Conservation (phyloP, 495 filamentous ascomycete genomes). For the Lasiosphaeria miniovina region DNA sequence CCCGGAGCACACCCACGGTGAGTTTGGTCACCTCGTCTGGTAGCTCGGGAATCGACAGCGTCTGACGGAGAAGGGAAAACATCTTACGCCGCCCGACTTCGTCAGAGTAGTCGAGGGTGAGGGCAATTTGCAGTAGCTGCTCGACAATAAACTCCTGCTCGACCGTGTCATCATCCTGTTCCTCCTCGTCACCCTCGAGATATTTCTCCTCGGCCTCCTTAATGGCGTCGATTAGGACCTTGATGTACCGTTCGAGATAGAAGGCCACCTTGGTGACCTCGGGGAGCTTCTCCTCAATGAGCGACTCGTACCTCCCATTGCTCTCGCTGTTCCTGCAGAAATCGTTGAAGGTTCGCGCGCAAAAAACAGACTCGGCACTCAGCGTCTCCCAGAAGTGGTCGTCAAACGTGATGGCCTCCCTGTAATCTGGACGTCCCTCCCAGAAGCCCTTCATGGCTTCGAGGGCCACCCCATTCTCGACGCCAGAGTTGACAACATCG, state of each 20-base stretch:
- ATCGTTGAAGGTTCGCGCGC: slow-evolving; percentile 88
- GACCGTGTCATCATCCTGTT: slow-evolving; percentile 71
- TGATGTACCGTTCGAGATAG: slow-evolving; percentile 74
- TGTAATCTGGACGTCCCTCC: slow-evolving; percentile 88
- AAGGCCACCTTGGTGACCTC: slow-evolving; percentile 88
- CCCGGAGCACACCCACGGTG: slow-evolving; percentile 74
- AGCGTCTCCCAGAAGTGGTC: slow-evolving; percentile 86
- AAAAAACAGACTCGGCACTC: slow-evolving; percentile 80
- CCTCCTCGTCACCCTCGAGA: slow-evolving; percentile 17
- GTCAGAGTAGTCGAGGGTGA: slow-evolving; percentile 89
- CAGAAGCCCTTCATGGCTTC: slow-evolving; percentile 96
- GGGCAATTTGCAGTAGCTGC: slow-evolving; percentile 88
- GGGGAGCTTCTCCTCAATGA: slow-evolving; percentile 89
- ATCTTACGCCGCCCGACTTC: slow-evolving; percentile 93
- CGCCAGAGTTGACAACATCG: slow-evolving; percentile 84
- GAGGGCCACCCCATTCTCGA: slow-evolving; percentile 82
- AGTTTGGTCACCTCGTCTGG: slow-evolving; percentile 92
- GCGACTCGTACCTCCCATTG: slow-evolving; percentile 63
- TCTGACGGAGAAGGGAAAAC: slow-evolving; percentile 83
- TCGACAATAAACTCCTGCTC: slow-evolving; percentile 94
- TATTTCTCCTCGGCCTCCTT: slow-evolving; percentile 41
- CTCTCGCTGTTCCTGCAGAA: slow-evolving; percentile 68
- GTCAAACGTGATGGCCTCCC: slow-evolving; percentile 74
- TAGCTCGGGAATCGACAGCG: slow-evolving; percentile 78
- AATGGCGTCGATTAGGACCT: slow-evolving; percentile 68